A percentile compares a stretch with the other conserved stretches of the same genome.
Conservation (phyloP, 495 filamentous ascomycete species). For the Aspergillus sclerotioniger region DNA sequence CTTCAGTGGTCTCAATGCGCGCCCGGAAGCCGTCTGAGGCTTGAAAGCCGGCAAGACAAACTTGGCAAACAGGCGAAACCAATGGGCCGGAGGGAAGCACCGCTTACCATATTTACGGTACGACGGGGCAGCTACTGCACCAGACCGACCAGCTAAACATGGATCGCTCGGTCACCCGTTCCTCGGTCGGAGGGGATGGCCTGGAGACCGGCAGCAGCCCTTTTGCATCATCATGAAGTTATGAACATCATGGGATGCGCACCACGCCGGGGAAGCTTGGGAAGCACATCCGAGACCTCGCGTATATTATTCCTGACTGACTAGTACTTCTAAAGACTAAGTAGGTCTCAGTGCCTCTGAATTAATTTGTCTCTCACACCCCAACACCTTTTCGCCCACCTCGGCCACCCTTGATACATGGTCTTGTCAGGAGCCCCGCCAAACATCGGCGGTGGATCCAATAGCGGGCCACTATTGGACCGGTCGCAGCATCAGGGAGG, state of each 20-base stretch:
- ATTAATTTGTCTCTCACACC: slow-evolving; percentile 16
- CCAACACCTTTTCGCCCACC: slow-evolving; percentile 1
- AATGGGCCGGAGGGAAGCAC: neutral
- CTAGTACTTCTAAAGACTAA: neutral
- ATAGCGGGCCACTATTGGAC: slow-evolving; percentile 14
- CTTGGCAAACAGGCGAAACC: neutral
- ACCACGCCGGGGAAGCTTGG: neutral
- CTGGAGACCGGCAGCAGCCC: slow-evolving; percentile 15
- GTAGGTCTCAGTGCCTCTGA: neutral
- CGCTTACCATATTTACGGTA: slow-evolving; percentile 1
- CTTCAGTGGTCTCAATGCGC: neutral
- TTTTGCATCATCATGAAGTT: slow-evolving; percentile 30
- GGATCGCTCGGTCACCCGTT: slow-evolving; percentile 11
- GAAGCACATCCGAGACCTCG: neutral
- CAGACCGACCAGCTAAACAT: slow-evolving; percentile 7
- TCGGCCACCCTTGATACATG: neutral
- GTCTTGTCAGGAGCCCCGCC: slow-evolving; percentile 10
- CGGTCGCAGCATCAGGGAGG: slow-evolving; percentile 3
- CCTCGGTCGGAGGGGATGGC: slow-evolving; percentile 14
- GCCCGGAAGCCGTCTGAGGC: neutral
- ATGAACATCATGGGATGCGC: slow-evolving; percentile 30
- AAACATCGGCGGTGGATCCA: slow-evolving; percentile 11
- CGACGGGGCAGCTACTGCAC: slow-evolving; percentile 1
- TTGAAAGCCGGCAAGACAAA: neutral
- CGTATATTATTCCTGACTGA: neutral